Evolutionary conservation across 371 early-diverging fungal species (phyloP), one percentile per base, ranked within the genome.

Genomic region (Mucor irregularis): DNA sequence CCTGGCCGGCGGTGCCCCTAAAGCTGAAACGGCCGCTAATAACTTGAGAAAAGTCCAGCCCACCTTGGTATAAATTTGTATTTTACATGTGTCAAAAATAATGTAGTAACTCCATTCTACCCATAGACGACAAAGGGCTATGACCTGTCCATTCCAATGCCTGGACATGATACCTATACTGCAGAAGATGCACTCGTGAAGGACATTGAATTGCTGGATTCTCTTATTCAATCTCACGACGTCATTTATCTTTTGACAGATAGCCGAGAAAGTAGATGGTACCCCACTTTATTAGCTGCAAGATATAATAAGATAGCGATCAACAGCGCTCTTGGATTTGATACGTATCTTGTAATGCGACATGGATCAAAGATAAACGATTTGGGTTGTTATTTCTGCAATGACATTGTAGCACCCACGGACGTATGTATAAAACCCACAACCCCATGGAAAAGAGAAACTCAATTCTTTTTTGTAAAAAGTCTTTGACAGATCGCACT

Each of bases 351-450:
- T n/a, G 97, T 95, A 26, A 94, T 98, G 96, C 78, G 98, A 14
- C 97, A 98, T 70, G 98, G 98, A 8, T 69, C 89, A 33, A 71
- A 63, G 22, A 59, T 38, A 13, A 25, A 56, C 7, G 46, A 61
- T 8, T 68, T 95, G 21, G 96, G 96, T 6, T 98, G 98, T 64
- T 98, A 98, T 69, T 98, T 90, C 64, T 98, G 98, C 75, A 93
- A 93, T 63, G 97, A 96, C 64, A 87, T 96, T 34, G 95, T 96
- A 1, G 96, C 95, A 9, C 98, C 97, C 2, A 79, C 88, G 0
- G 96, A 96, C 69, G 90, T 88, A 80, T 76, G 82, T 71, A 28
- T 13, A 35, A 4, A 39, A 17, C 7, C 9, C 4, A 19, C 14
- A 24, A 9, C 16, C n/a, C 22, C 33, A 1, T 19, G 3, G 2